phyloP scores from a whole-genome alignment of 106 monocot species.

The Phalaenopsis aphrodite region DNA sequence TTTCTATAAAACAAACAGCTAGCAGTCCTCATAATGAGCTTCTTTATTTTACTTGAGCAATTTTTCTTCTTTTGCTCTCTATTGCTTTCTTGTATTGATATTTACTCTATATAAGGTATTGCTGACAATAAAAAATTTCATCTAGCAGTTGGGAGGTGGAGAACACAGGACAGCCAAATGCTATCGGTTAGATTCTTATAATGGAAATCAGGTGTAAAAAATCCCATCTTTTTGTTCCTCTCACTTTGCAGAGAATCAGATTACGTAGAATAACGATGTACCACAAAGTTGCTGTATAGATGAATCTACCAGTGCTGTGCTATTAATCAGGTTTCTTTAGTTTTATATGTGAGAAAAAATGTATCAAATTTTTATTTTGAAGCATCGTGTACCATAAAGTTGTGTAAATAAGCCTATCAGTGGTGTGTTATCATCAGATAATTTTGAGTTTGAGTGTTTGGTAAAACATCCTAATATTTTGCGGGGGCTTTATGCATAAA shows the following conservation, averaged over 20 bases:
- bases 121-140: not conserved
- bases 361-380: not conserved
- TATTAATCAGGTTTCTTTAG: not conserved
- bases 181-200: conserved; percentile 35
- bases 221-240: not conserved
- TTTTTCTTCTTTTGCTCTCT: too few relatives aligned
- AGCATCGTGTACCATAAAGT: too few relatives aligned
- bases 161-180: conserved; percentile 50
- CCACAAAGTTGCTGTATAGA: not conserved
- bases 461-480: too few relatives aligned
- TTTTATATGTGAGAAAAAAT: not conserved
- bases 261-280: not conserved
- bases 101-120: not conserved
- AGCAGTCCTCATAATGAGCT: too few relatives aligned
- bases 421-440: too few relatives aligned
- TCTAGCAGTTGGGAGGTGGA: conserved; percentile 60
- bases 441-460: too few relatives aligned
- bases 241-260: not conserved
- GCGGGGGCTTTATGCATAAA: too few relatives aligned
- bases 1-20: too few relatives aligned
- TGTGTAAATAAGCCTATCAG: too few relatives aligned
- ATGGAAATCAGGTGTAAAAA: conserved; percentile 1
- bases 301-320: conserved; percentile 1
- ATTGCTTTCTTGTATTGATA: too few relatives aligned
- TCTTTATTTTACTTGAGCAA: too few relatives aligned